A percentile compares a stretch with the other conserved stretches of the same genome.
Evolutionary conservation across 257 asterid genomes (phyloP).

Genomic region (Cruciata laevipes): DNA sequence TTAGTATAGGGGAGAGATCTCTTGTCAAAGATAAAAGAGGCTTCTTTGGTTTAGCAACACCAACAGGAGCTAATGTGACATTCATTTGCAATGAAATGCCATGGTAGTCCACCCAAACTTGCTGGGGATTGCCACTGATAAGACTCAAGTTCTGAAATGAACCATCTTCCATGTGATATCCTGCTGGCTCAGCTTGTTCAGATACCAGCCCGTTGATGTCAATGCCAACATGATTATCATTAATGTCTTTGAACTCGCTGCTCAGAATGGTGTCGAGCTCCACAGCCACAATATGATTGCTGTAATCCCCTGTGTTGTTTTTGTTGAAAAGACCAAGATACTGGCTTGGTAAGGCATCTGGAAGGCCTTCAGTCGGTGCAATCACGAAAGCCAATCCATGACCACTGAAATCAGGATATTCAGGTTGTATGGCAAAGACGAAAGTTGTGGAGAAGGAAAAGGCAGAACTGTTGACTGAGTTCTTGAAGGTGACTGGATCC

Average conservation of each 20-base stretch:
- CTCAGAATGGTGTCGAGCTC: constrained; percentile 9
- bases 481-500: constrained; percentile 33
- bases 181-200: constrained; percentile 19
- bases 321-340: not conserved
- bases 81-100: constrained; percentile 6
- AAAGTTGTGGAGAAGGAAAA: constrained; percentile 48
- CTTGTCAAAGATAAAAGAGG: constrained; percentile 27
- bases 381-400: not conserved
- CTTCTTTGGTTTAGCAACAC: constrained; percentile 26
- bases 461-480: constrained; percentile 21
- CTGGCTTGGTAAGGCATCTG: not conserved
- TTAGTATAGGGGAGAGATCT: constrained; percentile 36
- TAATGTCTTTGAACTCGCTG: constrained; percentile 28
- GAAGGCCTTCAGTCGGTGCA: not conserved
- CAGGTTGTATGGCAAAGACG: constrained; percentile 44
- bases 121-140: not conserved
- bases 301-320: not conserved
- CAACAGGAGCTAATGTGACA: constrained; percentile 39
- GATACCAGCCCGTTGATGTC: constrained; percentile 40
- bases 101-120: not conserved
- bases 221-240: constrained; percentile 54
- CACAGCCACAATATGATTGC: not conserved
- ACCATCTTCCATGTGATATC: constrained; percentile 11
- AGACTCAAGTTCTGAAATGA: not conserved
- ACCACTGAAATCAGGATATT: constrained; percentile 11